These are phyloP conservation scores for Mucor indicus DNA, from an alignment of 371 early-diverging fungal species.

Conservation along the genomic window DNA sequence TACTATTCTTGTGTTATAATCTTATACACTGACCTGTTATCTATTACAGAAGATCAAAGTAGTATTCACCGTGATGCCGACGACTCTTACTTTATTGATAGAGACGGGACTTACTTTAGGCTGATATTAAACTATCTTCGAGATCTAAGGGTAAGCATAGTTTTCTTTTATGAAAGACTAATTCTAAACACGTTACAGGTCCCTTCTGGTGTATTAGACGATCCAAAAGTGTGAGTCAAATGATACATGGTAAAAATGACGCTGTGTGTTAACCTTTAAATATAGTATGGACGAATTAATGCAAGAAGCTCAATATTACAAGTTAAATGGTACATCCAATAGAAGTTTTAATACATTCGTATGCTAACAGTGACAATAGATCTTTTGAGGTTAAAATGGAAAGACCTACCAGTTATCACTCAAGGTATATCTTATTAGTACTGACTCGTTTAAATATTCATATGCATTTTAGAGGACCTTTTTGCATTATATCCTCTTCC, in stretches of 20 bases:
- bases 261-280: not conserved
- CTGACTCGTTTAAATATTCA: too few species aligned
- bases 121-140: constrained; percentile 40
- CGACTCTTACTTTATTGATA: constrained; percentile 44
- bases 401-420: constrained; percentile 20
- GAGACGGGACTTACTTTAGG: constrained; percentile 42
- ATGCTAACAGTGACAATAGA: too few species aligned
- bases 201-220: too few species aligned
- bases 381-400: constrained; percentile 29
- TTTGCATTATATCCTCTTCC: constrained; percentile 22
- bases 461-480: constrained; percentile 21
- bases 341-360: too few species aligned
- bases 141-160: constrained; percentile 32
- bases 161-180: too few species aligned
- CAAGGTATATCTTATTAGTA: constrained; percentile 28
- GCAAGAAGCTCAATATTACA: constrained; percentile 40
- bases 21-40: not conserved
- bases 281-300: constrained; percentile 42
- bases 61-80: constrained; percentile 26
- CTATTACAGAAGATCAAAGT: constrained; percentile 1
- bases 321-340: constrained; percentile 19
- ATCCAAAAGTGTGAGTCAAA: too few species aligned
- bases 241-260: too few species aligned
- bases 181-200: too few species aligned
- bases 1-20: too few species aligned